These are phyloP conservation scores for Candida dajiaensis DNA, from an alignment of 805 yeast species.

Conservation along the genomic window DNA sequence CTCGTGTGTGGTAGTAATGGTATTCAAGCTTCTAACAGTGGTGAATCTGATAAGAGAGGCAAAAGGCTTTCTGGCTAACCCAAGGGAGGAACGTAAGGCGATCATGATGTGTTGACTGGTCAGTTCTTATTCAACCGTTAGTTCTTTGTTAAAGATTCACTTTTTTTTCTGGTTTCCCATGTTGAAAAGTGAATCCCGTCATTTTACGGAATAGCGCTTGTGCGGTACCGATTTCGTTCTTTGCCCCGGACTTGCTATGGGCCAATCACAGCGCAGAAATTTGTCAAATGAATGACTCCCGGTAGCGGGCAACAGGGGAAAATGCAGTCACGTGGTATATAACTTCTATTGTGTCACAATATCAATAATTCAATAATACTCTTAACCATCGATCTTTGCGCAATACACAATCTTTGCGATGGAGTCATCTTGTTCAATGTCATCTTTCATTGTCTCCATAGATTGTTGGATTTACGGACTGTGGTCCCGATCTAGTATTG, in stretches of 20 bases:
- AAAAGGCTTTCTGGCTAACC: background rate
- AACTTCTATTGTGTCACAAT: too few relatives aligned
- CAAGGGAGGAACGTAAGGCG: background rate
- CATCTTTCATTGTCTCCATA: too few relatives aligned
- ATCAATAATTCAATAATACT: too few relatives aligned
- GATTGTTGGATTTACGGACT: too few relatives aligned
- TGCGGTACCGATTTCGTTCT: background rate
- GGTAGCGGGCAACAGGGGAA: background rate
- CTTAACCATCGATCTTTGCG: too few relatives aligned
- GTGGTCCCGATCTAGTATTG: too few relatives aligned
- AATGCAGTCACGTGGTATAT: background rate
- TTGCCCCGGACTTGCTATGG: background rate
- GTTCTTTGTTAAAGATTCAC: background rate
- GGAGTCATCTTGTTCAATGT: too few relatives aligned
- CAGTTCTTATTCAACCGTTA: too few relatives aligned
- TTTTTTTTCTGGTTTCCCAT: too few relatives aligned
- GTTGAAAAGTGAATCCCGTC: background rate
- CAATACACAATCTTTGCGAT: too few relatives aligned
- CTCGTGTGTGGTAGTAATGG: slow-evolving; percentile 49
- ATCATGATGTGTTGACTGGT: background rate
- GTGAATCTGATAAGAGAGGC: background rate
- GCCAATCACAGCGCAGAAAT: background rate
- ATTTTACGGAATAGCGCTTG: background rate
- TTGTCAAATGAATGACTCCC: background rate
- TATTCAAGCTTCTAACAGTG: slow-evolving; percentile 19